These are phyloP conservation scores for Kokia cookei DNA, from an alignment of 441 rosid genomes.

Conservation along the genomic window DNA sequence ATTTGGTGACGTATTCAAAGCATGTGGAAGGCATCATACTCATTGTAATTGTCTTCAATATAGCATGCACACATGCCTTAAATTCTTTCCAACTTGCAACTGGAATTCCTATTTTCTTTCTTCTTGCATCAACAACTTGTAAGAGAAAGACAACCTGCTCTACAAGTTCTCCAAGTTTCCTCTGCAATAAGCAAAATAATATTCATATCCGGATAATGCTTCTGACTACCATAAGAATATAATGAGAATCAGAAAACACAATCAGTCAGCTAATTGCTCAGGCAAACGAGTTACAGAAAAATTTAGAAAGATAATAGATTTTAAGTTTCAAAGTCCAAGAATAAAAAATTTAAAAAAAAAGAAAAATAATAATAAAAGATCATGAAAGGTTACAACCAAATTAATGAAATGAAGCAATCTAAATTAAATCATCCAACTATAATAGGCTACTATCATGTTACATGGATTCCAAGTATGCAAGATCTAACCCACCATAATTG, in stretches of 20 bases:
- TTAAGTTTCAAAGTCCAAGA: background rate
- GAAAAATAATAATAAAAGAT: background rate
- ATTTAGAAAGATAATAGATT: background rate
- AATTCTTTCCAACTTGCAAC: constrained; percentile 47
- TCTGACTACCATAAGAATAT: background rate
- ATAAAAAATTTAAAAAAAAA: background rate
- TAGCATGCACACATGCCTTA: constrained; percentile 47
- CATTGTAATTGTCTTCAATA: constrained; percentile 51
- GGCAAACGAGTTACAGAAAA: background rate
- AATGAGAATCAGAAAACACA: background rate
- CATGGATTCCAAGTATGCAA: background rate
- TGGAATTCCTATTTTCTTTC: constrained; percentile 39
- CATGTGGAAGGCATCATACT: constrained; percentile 67
- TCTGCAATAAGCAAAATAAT: constrained; percentile 35
- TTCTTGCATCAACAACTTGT: constrained; percentile 45
- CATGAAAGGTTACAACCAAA: background rate
- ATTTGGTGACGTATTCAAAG: constrained; percentile 64
- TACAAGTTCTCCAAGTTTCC: constrained; percentile 69
- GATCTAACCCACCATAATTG: background rate
- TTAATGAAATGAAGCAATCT: background rate
- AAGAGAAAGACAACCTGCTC: constrained; percentile 55
- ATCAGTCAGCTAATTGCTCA: background rate
- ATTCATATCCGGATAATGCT: background rate
- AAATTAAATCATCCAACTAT: background rate
- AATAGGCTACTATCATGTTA: background rate